phyloP scores from a whole-genome alignment of 768 basidiomycete genomes.

The Termitomyces bulborhizus region DNA sequence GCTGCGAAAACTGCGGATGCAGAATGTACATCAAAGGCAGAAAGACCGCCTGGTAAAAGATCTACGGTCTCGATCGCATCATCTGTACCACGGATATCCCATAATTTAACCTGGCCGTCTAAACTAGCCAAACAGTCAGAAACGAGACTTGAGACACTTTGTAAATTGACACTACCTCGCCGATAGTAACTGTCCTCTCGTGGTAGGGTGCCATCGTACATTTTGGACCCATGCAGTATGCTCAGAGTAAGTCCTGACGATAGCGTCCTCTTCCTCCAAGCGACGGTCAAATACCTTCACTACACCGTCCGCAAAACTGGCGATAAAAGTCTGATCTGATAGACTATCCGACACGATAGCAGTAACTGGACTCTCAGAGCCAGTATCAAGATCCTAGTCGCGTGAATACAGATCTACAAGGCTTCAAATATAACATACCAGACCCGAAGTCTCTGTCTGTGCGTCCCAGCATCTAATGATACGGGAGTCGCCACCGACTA shows the following conservation, averaged over 20 bases:
- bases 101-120: constrained; percentile 86
- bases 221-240: constrained; percentile 90
- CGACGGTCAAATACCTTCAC: constrained; percentile 90
- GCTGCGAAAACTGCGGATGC: constrained; percentile 78
- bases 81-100: constrained; percentile 75
- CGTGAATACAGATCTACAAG: constrained; percentile 1
- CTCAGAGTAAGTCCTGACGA: constrained; percentile 69
- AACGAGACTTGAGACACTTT: not conserved
- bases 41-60: constrained; percentile 63
- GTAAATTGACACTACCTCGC: constrained; percentile 60
- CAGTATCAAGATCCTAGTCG: constrained; percentile 78
- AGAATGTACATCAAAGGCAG: constrained; percentile 83
- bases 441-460: constrained; percentile 71
- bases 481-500: constrained; percentile 89
- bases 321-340: constrained; percentile 73
- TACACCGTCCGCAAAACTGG: constrained; percentile 89
- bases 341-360: constrained; percentile 73
- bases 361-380: constrained; percentile 87
- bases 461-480: constrained; percentile 95
- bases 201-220: constrained; percentile 75
- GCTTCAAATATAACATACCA: constrained; percentile 39
- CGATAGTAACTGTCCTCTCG: constrained; percentile 68
- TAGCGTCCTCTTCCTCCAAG: constrained; percentile 75
- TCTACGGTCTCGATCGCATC: constrained; percentile 57
- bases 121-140: constrained; percentile 40